A percentile compares a stretch with the other conserved stretches of the same genome.
Conservation (phyloP, 129 eudicot genomes). For the Pulicaria dysenterica region DNA sequence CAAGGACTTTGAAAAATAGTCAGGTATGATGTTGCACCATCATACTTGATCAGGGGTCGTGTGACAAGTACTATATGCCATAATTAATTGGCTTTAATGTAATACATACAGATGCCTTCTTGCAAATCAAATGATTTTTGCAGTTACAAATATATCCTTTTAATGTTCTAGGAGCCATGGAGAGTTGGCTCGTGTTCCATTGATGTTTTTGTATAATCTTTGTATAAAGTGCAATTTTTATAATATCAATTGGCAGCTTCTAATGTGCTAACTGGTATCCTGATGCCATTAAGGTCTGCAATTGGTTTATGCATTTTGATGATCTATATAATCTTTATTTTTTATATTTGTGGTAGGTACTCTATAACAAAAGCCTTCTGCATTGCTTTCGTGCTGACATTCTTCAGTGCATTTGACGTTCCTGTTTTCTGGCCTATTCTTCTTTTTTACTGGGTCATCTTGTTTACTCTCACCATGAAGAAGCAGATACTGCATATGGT, state of each 20-base stretch:
- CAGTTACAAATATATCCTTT: neutral
- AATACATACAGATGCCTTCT: neutral
- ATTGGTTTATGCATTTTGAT: constrained; percentile 19
- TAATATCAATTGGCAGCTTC: neutral
- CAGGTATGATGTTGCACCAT: constrained; percentile 11
- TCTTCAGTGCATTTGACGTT: constrained; percentile 86
- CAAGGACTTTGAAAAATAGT: neutral
- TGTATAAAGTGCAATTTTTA: neutral
- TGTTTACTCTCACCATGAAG: constrained; percentile 86
- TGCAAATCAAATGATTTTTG: constrained; percentile 6
- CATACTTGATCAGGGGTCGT: neutral
- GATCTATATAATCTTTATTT: neutral
- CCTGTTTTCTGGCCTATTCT: constrained; percentile 99
- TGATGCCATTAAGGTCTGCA: neutral
- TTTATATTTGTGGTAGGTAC: constrained; percentile 57
- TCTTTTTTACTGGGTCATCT: constrained; percentile 86
- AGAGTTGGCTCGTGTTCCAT: neutral
- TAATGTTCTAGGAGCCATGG: neutral
- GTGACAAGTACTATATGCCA: neutral
- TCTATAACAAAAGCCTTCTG: constrained; percentile 88
- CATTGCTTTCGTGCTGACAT: constrained; percentile 82
- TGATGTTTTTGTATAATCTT: neutral
- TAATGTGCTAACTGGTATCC: neutral
- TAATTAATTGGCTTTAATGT: constrained; percentile 3
- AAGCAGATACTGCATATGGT: constrained; percentile 92